A percentile compares a stretch with the other conserved stretches of the same genome.
These are phyloP conservation scores for Colletotrichum neosansevieriae DNA, from an alignment of 2,329 filamentous ascomycete species.

Conservation along the genomic window DNA sequence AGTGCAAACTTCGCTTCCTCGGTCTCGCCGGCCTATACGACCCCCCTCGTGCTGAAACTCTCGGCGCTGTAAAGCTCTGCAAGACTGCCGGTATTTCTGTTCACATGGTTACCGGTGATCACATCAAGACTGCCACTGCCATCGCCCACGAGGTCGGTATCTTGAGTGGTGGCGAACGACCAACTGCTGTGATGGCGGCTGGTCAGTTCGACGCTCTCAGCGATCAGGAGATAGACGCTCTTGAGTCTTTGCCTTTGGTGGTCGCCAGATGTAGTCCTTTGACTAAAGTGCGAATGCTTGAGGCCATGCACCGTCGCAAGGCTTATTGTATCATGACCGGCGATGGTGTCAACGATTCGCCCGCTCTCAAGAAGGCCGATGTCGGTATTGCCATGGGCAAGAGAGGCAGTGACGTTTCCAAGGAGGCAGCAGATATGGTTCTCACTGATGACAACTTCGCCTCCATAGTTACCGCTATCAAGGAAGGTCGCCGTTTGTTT, in stretches of 20 bases:
- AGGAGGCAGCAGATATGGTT: slow-evolving; percentile 89
- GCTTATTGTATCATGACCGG: slow-evolving; percentile 81
- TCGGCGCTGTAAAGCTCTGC: slow-evolving; percentile 69
- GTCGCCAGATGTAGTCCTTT: slow-evolving; percentile 77
- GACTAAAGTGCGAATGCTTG: slow-evolving; percentile 82
- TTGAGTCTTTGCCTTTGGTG: slow-evolving; percentile 73
- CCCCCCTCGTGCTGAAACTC: slow-evolving; percentile 76
- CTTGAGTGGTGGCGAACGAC: slow-evolving; percentile 55
- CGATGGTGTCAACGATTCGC: slow-evolving; percentile 81
- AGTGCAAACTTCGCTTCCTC: slow-evolving; percentile 71
- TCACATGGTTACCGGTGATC: slow-evolving; percentile 78
- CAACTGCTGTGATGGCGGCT: slow-evolving; percentile 69
- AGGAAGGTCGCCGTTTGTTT: slow-evolving; percentile 76
- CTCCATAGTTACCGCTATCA: slow-evolving; percentile 79
- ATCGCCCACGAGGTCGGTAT: slow-evolving; percentile 77
- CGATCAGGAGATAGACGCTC: slow-evolving; percentile 71
- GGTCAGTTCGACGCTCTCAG: slow-evolving; percentile 72
- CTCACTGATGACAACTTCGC: slow-evolving; percentile 91
- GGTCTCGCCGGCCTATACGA: slow-evolving; percentile 80
- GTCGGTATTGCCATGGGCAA: slow-evolving; percentile 83
- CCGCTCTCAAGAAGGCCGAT: slow-evolving; percentile 78
- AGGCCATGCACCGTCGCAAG: slow-evolving; percentile 76
- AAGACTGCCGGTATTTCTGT: slow-evolving; percentile 72
- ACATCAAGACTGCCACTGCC: slow-evolving; percentile 74
- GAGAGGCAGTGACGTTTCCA: slow-evolving; percentile 78